These are phyloP conservation scores for Triadica sebifera DNA, from an alignment of 345 rosid genomes.

Conservation along the genomic window DNA sequence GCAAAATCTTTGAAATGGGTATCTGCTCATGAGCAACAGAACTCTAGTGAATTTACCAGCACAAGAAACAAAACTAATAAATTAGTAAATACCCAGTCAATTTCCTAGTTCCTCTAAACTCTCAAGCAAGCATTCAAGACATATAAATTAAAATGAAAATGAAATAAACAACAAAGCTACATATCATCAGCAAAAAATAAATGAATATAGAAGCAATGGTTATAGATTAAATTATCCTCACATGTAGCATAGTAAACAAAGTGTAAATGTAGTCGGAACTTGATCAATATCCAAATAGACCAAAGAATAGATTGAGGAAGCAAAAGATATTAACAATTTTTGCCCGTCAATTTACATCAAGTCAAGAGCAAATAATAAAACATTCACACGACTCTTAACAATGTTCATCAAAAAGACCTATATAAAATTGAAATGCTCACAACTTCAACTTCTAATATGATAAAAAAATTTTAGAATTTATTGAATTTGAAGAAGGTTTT, in stretches of 20 bases:
- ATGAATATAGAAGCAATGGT: background rate
- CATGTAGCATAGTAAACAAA: no score
- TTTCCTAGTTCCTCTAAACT: background rate
- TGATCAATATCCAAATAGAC: slow-evolving; percentile 6
- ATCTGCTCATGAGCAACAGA: background rate
- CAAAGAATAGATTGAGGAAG: no score
- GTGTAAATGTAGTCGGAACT: background rate
- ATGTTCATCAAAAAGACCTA: no score
- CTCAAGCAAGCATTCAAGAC: background rate
- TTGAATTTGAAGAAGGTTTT: no score
- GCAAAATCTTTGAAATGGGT: background rate
- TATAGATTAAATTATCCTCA: background rate
- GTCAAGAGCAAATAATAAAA: no score
- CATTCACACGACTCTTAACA: no score
- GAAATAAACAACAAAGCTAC: background rate
- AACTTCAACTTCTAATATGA: no score
- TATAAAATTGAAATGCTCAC: no score
- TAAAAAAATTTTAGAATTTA: no score
- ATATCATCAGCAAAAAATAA: background rate
- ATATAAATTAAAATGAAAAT: background rate
- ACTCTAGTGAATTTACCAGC: background rate
- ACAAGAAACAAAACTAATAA: background rate
- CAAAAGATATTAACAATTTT: no score
- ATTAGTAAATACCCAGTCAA: no score
- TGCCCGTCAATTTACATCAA: no score